Evolutionary conservation across 306 rosid genomes (phyloP).

Genomic region (Elaeagnus macrophylla): DNA sequence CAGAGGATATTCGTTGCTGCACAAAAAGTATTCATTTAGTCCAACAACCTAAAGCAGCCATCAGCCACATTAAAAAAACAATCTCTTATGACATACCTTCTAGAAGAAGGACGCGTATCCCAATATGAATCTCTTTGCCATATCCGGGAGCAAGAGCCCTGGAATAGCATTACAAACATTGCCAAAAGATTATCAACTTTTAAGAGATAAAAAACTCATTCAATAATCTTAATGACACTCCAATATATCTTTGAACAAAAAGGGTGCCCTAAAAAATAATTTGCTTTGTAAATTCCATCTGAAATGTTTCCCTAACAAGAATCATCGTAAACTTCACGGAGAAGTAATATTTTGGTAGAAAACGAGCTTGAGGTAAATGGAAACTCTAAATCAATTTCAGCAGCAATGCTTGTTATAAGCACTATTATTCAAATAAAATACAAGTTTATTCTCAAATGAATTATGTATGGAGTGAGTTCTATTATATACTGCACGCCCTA

Average conservation of each 20-base stretch:
- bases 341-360: neutral
- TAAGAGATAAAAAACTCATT: neutral
- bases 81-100: constrained; percentile 43
- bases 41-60: constrained; percentile 13
- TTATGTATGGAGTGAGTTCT: too few relatives aligned
- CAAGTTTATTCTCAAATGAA: too few relatives aligned
- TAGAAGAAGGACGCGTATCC: constrained; percentile 75
- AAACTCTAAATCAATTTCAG: too few relatives aligned
- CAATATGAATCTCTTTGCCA: constrained; percentile 97
- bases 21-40: constrained; percentile 23
- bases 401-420: too few relatives aligned
- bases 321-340: too few relatives aligned
- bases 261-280: neutral
- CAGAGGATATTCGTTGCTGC: constrained; percentile 91
- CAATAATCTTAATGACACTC: neutral
- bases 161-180: constrained; percentile 16
- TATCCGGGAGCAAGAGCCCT: constrained; percentile 97
- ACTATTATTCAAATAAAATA: too few relatives aligned
- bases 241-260: constrained; percentile 3
- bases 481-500: too few relatives aligned
- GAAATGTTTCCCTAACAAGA: too few relatives aligned
- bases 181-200: neutral
- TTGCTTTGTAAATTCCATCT: too few relatives aligned
- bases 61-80: neutral
- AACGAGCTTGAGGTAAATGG: too few relatives aligned